Evolutionary conservation across 805 yeast genomes (phyloP), one percentile per base, ranked within the genome.

Genomic region (Sungouiella blattae): DNA sequence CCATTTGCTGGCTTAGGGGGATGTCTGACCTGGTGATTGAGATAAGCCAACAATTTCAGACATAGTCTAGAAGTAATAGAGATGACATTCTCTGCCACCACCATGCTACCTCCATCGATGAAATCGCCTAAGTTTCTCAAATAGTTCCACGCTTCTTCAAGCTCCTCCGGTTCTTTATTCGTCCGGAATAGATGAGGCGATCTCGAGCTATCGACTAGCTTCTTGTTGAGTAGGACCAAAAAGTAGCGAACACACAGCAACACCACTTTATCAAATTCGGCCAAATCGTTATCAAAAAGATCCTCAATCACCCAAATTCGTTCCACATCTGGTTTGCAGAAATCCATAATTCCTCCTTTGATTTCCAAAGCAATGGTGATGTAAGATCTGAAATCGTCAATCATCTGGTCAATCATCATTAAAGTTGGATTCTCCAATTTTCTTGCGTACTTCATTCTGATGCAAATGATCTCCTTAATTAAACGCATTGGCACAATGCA

Each of bases 321-420:
- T 30, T 71, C 74, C 5, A 45, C 46, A 36, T 67, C 72, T 0
- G 84, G 77, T 23, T 61, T 73, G 45, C 77, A 70, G 47, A 78
- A 82, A 31, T 75, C 80, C 18, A 71, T 60, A 30, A 83, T 73
- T 0, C 87, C 78, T 38, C 75, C 77, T 53, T 87, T 81, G 33
- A 88, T 76, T 44, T 78, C 83, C 12, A 87, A 69, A 0, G 95
- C 89, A 22, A 88, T 65, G 31, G 76, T 73, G 37, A 91, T 75
- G 54, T 87, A 87, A 2, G 80, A 73, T 46, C 80, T 80, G 55
- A 91, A 83, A 55, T 87, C 95, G 30, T 78, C 88, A 41, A 91
- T 75, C 74, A 87, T 83, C 60, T 91, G 96, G 58, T 93, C 98
- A 47, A 93, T 86, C 81, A 87, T 86, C 88, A 87, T 84, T 79